Base-by-base conservation (phyloP, 331 rosid species). In the Prunus yedoensis region DNA sequence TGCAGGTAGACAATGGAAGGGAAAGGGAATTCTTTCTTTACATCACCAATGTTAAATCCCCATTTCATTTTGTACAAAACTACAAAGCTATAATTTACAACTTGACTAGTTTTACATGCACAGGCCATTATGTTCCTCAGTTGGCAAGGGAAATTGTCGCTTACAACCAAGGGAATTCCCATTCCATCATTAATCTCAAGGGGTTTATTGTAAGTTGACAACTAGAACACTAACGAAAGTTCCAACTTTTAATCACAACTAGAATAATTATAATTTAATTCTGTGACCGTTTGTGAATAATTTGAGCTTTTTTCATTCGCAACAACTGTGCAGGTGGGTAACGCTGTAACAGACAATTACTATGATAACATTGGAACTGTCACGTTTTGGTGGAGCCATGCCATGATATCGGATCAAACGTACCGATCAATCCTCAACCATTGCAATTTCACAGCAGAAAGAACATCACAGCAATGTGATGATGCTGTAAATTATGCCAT, bases 51-150 rank as follows among this genome's bases (percentile, higher is more conserved):
- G 38, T 35, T 35, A 35, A 35, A 35, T 35, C 38, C 38, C 38
- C 43, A 6, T 38, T 38, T 6, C 43, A 38, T 38, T 38, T 38
- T 38, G 43, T 38, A 6, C 43, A 38, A 38, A 38, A 38, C 43
- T 38, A 35, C 8, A 38, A 7, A 38, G 8, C 43, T 38, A 38
- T 7, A 38, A 38, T 38, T 38, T 68, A 21, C 58, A 49, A 45
- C 49, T 2, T 11, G 13, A 21, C 62, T 57, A 21, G 7, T 4
- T 21, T 57, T 57, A 57, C 63, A 6, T 66, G 25, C 8, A 58
- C 71, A 92, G 98, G 96, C 49, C 98, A 90, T 79, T 93, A 93
- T 68, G 91, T 93, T 51, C 98, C 96, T 28, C 97, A 92, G 75
- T 77, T 92, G 88, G 92, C 93, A 21, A 90, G 87, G 92, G 68